Conservation (phyloP, 441 rosid genomes). For the Arabidopsis lyrata region DNA sequence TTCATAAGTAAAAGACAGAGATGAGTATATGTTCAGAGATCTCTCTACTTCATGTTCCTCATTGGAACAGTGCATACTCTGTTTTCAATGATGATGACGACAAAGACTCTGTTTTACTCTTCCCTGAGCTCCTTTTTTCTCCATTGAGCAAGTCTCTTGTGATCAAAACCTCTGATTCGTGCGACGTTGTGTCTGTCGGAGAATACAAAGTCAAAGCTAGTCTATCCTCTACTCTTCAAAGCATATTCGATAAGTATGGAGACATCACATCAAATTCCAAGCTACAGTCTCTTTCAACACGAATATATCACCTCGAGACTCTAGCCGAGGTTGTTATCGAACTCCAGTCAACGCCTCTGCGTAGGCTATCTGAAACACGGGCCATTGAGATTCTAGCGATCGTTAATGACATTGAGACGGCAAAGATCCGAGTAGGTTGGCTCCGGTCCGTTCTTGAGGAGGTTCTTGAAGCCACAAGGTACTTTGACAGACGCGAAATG, state of each 20-base stretch:
- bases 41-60: conserved; percentile 22
- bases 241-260: conserved; percentile 39
- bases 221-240: conserved; percentile 37
- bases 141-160: conserved; percentile 35
- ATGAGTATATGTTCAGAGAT: conserved; percentile 40
- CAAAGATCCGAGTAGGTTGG: conserved; percentile 37
- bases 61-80: conserved; percentile 35
- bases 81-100: conserved; percentile 1
- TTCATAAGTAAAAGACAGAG: not conserved
- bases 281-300: conserved; percentile 35
- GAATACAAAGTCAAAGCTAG: conserved; percentile 38
- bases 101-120: conserved; percentile 30
- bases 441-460: conserved; percentile 35
- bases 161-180: not conserved
- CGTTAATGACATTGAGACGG: conserved; percentile 40
- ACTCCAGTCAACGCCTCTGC: conserved; percentile 32
- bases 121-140: conserved; percentile 35
- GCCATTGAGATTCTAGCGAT: conserved; percentile 33
- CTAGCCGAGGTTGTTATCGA: conserved; percentile 31
- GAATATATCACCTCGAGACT: conserved; percentile 40
- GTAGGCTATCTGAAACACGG: conserved; percentile 21
- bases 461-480: conserved; percentile 50
- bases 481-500: conserved; percentile 15
- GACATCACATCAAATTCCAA: conserved; percentile 36
- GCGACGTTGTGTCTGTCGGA: conserved; percentile 25